A percentile compares a stretch with the other conserved stretches of the same genome.
phyloP scores from a whole-genome alignment of 805 yeast species.

The Barnettozyma sucrosica region DNA sequence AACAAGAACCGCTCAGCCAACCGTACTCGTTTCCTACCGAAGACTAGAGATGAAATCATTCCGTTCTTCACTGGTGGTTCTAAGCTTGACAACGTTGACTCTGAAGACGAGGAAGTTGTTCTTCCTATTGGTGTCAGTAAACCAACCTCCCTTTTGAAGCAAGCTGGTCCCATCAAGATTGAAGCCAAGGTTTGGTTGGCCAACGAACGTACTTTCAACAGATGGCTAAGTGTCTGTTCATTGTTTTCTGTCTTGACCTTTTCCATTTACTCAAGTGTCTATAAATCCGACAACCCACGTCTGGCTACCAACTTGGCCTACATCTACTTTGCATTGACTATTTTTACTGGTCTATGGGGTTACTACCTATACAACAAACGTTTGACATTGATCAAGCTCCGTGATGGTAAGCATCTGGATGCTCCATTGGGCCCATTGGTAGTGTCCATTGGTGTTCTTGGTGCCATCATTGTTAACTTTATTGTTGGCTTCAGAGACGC shows the following conservation, averaged over 20 bases:
- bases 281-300: slow-evolving; percentile 54
- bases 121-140: slow-evolving; percentile 86
- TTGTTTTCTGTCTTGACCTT: slow-evolving; percentile 81
- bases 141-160: slow-evolving; percentile 74
- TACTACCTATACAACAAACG: slow-evolving; percentile 70
- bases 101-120: slow-evolving; percentile 81
- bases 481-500: slow-evolving; percentile 51
- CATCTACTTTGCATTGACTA: slow-evolving; percentile 70
- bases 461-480: slow-evolving; percentile 68
- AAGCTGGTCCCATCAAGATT: slow-evolving; percentile 86
- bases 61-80: slow-evolving; percentile 37
- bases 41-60: slow-evolving; percentile 28
- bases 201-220: slow-evolving; percentile 92
- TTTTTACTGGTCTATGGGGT: slow-evolving; percentile 88
- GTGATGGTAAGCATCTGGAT: slow-evolving; percentile 86
- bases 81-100: slow-evolving; percentile 53
- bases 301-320: slow-evolving; percentile 71
- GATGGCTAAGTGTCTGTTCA: slow-evolving; percentile 90
- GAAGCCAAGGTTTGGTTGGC: slow-evolving; percentile 99
- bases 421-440: slow-evolving; percentile 85
- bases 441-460: slow-evolving; percentile 61
- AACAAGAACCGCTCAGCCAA: not conserved
- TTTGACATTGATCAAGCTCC: slow-evolving; percentile 63
- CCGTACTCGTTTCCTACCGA: slow-evolving; percentile 25
- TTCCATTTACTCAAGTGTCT: slow-evolving; percentile 71